Percentiles rank a stretch among this genome's conserved stretches.
Evolutionary conservation across 2,329 filamentous ascomycete genomes (phyloP).

Genomic region (Niveomyces coronatus): DNA sequence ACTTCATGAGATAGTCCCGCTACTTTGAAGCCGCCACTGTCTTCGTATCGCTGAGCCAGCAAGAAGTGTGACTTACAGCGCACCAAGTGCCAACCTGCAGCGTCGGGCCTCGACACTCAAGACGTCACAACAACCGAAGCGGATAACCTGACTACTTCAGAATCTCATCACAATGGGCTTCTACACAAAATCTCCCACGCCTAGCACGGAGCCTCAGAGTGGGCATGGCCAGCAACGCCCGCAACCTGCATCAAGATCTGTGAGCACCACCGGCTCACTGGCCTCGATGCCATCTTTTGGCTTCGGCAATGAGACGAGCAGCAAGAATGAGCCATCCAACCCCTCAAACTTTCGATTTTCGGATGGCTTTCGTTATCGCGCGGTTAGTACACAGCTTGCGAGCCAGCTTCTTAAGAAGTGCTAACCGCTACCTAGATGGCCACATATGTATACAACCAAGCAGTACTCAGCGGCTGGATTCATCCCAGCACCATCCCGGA

Average conservation of each 20-base stretch:
- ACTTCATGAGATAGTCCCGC: too few species aligned
- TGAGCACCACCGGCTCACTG: neutral
- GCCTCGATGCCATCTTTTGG: constrained; percentile 1
- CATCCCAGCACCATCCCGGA: constrained; percentile 10
- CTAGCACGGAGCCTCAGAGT: too few species aligned
- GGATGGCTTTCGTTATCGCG: constrained; percentile 22
- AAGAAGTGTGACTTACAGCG: too few species aligned
- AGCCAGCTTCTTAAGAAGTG: neutral
- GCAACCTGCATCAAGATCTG: neutral
- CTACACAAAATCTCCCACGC: too few species aligned
- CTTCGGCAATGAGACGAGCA: neutral
- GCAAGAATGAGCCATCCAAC: neutral
- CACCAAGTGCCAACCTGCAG: too few species aligned
- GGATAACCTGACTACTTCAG: too few species aligned
- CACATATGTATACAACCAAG: constrained; percentile 20
- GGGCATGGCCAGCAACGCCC: neutral
- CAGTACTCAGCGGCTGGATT: constrained; percentile 22
- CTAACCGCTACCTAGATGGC: constrained; percentile 18
- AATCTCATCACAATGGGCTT: too few species aligned
- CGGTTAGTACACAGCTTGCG: constrained; percentile 14
- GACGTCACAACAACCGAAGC: too few species aligned
- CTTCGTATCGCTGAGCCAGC: too few species aligned
- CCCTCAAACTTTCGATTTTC: constrained; percentile 12
- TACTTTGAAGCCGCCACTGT: too few species aligned
- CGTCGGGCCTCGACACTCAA: too few species aligned